Conservation (phyloP, 2,329 filamentous ascomycete genomes). For the Talaromyces verruculosus region DNA sequence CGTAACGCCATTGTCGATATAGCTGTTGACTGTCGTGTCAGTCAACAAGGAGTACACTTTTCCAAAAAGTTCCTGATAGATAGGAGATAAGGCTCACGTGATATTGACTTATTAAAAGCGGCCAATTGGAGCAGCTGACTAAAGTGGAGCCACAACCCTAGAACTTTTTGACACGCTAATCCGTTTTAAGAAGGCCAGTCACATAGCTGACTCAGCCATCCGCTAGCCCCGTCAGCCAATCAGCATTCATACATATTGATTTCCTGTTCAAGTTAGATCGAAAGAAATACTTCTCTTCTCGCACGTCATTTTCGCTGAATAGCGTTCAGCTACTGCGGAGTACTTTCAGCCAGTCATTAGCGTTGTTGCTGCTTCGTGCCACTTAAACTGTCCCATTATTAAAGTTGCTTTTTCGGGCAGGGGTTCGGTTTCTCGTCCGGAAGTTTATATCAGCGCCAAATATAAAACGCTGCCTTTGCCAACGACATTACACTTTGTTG, state of each 20-base stretch:
- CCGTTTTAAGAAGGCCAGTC: background rate
- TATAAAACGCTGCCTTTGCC: background rate
- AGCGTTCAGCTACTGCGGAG: background rate
- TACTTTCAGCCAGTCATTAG: conserved; percentile 1
- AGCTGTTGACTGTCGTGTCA: background rate
- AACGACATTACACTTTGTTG: background rate
- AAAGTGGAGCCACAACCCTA: background rate
- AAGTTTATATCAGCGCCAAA: background rate
- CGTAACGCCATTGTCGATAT: conserved; percentile 37
- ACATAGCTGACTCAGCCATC: background rate
- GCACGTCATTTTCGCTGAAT: conserved; percentile 12
- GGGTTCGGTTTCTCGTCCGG: background rate
- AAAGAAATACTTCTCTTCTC: background rate
- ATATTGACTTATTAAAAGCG: background rate
- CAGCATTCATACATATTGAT: background rate
- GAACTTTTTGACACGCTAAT: background rate
- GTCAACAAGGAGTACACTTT: conserved; percentile 1
- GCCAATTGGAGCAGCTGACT: background rate
- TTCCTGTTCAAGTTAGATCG: background rate
- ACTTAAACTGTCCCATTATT: background rate
- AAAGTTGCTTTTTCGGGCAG: background rate
- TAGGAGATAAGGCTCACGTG: conserved; percentile 15
- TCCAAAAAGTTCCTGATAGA: background rate
- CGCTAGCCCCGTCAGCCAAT: background rate
- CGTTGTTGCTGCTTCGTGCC: background rate